Percentiles rank a stretch among this genome's conserved stretches.
Evolutionary conservation across 2,329 filamentous ascomycete species (phyloP).

Genomic region (Lachnellula hyalina): DNA sequence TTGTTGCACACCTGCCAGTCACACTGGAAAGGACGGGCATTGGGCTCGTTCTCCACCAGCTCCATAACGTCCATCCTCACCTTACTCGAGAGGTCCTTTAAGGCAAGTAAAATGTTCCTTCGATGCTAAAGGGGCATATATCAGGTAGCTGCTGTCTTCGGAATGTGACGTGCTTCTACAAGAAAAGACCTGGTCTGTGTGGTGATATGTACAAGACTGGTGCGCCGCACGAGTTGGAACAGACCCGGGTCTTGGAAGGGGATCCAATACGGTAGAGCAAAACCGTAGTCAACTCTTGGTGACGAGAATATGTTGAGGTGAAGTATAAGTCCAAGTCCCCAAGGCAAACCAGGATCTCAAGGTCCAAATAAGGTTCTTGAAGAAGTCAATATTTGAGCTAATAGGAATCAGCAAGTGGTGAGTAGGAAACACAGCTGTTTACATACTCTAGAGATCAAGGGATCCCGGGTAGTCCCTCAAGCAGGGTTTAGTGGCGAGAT

Average conservation of each 20-base stretch:
- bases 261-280: slow-evolving; percentile 1
- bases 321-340: slow-evolving; percentile 4
- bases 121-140: not conserved
- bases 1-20: slow-evolving; percentile 59
- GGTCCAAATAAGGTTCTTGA: slow-evolving; percentile 19
- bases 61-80: slow-evolving; percentile 59
- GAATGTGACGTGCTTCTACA: not conserved
- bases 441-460: slow-evolving; percentile 25
- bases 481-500: slow-evolving; percentile 23
- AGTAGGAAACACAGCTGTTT: slow-evolving; percentile 21
- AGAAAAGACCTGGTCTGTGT: not conserved
- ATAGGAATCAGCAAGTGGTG: slow-evolving; percentile 10
- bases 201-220: slow-evolving; percentile 4
- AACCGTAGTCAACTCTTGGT: not conserved
- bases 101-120: not conserved
- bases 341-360: not conserved
- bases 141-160: not conserved
- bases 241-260: slow-evolving; percentile 3
- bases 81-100: slow-evolving; percentile 3
- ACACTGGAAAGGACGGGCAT: slow-evolving; percentile 58
- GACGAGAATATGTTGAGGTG: not conserved
- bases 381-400: slow-evolving; percentile 20
- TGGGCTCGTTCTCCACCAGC: slow-evolving; percentile 58
- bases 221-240: slow-evolving; percentile 8
- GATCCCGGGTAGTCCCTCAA: slow-evolving; percentile 13